Percentiles rank a stretch among this genome's conserved stretches.
phyloP scores from a whole-genome alignment of 257 asterid genomes.

The Solanum clarkiae region DNA sequence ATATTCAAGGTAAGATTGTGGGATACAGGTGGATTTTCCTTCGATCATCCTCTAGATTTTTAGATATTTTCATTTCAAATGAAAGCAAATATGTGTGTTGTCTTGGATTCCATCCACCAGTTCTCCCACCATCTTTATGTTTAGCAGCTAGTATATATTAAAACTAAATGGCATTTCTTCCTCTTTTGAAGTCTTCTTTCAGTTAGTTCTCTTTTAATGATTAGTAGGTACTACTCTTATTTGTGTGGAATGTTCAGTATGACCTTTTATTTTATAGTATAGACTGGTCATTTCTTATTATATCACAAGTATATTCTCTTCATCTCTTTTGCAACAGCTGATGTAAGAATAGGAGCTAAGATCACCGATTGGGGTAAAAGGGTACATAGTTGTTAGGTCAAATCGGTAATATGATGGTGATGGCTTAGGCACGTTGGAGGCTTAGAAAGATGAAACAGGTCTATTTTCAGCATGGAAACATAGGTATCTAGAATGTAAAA shows the following conservation, averaged over 20 bases:
- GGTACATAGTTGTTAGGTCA: not conserved
- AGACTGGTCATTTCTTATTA: not conserved
- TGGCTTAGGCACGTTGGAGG: not conserved
- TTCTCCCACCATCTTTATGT: not conserved
- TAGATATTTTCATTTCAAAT: not conserved
- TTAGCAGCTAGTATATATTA: not conserved
- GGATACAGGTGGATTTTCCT: not conserved
- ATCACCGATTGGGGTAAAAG: not conserved
- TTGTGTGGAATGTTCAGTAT: not conserved
- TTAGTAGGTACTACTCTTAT: not conserved
- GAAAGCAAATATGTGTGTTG: not conserved
- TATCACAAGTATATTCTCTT: not conserved
- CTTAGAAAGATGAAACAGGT: not conserved
- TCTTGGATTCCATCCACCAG: not conserved
- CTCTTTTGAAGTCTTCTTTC: not conserved
- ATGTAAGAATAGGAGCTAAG: not conserved
- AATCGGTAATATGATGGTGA: not conserved
- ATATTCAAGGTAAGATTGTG: constrained; percentile 67
- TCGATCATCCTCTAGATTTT: not conserved
- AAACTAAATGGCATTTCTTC: not conserved
- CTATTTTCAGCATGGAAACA: not conserved
- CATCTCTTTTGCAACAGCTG: not conserved
- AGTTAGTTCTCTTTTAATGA: not conserved
- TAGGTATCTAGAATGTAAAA: not conserved
- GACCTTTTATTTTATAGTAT: not conserved